Base-by-base conservation (phyloP, 2,329 filamentous ascomycete genomes). In the Polytolypa hystricis region DNA sequence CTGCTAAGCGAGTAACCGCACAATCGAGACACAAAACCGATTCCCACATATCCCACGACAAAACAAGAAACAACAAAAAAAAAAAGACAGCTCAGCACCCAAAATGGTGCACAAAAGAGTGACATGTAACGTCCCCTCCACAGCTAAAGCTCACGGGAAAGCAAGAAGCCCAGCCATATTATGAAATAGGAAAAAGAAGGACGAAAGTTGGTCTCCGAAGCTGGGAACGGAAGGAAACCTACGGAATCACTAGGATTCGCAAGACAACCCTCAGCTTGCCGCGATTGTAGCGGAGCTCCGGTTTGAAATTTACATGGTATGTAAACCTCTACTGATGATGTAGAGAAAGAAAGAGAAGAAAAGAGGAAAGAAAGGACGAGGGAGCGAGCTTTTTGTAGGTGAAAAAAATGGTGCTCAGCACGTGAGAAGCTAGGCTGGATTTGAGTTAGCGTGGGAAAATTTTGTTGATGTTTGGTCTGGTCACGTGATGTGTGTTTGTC, bases 301-400 rank as follows among this genome's bases (percentile, higher is more conserved):
- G 54, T 60, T 47, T 52, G 56, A 57, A 62, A 64, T 65, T 64
- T 60, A 64, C 61, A 60, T 58, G 54, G 56, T 62, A 61, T 59
- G 62, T 65, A 67, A 65, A 66, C 63, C 62, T 57, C 63, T 67
- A 67, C 64, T 67, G 64, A 66, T 67, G 62, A 64, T 66, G 54
- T 48, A 53, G 54, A 58, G 57, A 50, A 40, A 51, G 57, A 58
- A 53, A 47, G 56, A 56, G 59, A 53, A 46, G 48, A 55, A 58
- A 50, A 41, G 51, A 58, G 57, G 52, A 47, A 56, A 56, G 59
- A 52, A 48, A 55, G 51, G 44, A 36, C 37, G 20, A 37, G 35
- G 27, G 17, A 21, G 17, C 14, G 10, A 27, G 35, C 17, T 35
- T 50, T 62, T 58, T 61, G 52, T 58, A 55, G 43, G 27, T n/a